These are phyloP conservation scores for Blastocystis sp. DNA, from an alignment of 352 stramenopile species.

Conservation along the genomic window DNA sequence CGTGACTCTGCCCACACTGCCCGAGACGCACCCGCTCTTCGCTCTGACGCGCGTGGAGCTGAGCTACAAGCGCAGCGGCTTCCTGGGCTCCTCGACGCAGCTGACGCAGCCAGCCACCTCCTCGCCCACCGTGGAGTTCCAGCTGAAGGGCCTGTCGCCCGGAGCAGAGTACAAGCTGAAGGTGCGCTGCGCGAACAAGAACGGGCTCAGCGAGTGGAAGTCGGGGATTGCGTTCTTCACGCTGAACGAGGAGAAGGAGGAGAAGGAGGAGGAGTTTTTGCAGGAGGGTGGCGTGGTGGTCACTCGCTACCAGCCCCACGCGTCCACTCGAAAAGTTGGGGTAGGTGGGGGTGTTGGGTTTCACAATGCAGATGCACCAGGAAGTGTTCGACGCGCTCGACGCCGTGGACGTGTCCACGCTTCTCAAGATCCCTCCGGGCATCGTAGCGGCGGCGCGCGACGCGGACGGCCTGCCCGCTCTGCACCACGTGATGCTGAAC, in stretches of 20 bases:
- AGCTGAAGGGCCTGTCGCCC: neutral
- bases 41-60: neutral
- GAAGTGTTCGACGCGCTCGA: neutral
- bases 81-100: neutral
- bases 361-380: neutral
- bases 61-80: neutral
- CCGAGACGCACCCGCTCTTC: neutral
- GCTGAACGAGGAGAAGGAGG: neutral
- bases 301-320: neutral
- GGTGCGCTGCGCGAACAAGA: neutral
- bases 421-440: neutral
- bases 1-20: neutral
- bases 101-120: neutral
- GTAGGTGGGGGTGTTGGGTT: neutral
- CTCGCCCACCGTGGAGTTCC: neutral
- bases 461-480: neutral
- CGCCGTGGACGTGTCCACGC: neutral
- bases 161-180: neutral
- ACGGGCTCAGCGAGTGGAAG: slow-evolving; percentile 17
- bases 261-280: neutral
- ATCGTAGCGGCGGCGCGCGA: neutral
- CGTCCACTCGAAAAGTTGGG: neutral
- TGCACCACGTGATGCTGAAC: neutral
- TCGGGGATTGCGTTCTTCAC: neutral
- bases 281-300: neutral